Evolutionary conservation across 2,329 filamentous ascomycete species (phyloP).

Genomic region (Westerdykella aurantiaca): DNA sequence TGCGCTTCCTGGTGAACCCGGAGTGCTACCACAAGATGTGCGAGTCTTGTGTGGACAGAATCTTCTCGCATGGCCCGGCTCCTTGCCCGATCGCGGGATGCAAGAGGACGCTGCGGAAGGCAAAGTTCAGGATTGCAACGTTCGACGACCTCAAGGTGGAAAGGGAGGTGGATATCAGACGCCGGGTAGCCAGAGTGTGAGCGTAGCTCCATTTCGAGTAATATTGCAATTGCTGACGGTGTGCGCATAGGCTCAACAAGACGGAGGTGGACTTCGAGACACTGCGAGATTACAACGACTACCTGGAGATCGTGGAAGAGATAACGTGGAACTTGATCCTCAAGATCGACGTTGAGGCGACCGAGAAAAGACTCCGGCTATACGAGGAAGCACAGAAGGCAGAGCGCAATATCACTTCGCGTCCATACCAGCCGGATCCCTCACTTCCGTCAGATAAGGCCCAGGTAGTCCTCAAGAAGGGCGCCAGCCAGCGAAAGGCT

Average conservation of each 20-base stretch:
- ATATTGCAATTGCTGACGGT: conserved; percentile 5
- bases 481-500: conserved; percentile 56
- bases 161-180: conserved; percentile 86
- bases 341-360: conserved; percentile 61
- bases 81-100: conserved; percentile 90
- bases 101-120: conserved; percentile 76
- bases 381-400: conserved; percentile 70
- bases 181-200: conserved; percentile 61
- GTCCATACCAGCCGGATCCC: conserved; percentile 14
- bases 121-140: conserved; percentile 78
- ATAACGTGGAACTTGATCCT: conserved; percentile 83
- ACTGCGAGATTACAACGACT: conserved; percentile 81
- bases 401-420: conserved; percentile 41
- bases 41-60: conserved; percentile 87
- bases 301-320: conserved; percentile 86
- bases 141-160: conserved; percentile 86
- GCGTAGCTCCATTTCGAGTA: conserved; percentile 8
- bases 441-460: conserved; percentile 12
- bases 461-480: conserved; percentile 54
- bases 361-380: conserved; percentile 53
- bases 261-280: conserved; percentile 86
- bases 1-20: conserved; percentile 93
- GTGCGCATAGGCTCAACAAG: conserved; percentile 67
- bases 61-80: conserved; percentile 87
- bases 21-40: conserved; percentile 99